These are phyloP conservation scores for Diaporthe capsici DNA, from an alignment of 2,329 filamentous ascomycete genomes.

Conservation along the genomic window DNA sequence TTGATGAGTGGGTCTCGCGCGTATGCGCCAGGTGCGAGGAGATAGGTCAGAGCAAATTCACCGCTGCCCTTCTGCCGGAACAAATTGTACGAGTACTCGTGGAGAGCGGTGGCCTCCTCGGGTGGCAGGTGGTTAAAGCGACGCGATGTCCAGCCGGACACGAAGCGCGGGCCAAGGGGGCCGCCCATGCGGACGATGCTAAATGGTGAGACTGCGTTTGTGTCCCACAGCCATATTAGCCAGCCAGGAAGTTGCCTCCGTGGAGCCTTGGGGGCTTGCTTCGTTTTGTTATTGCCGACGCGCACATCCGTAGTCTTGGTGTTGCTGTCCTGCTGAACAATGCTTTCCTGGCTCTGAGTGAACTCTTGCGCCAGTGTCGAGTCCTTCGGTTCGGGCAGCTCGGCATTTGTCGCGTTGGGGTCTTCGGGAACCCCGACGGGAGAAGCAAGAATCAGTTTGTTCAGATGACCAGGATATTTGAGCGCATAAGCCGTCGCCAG, in stretches of 20 bases:
- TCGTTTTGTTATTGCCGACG: conserved; percentile 52
- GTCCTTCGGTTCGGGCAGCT: conserved; percentile 81
- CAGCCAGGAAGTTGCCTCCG: conserved; percentile 81
- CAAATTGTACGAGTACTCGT: conserved; percentile 94
- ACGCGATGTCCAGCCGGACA: conserved; percentile 94
- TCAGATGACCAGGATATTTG: conserved; percentile 94
- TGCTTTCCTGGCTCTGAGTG: conserved; percentile 77
- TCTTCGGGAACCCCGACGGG: conserved; percentile 96
- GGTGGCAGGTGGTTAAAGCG: conserved; percentile 90
- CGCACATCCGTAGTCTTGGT: conserved; percentile 54
- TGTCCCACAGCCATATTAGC: conserved; percentile 95
- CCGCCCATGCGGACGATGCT: conserved; percentile 89
- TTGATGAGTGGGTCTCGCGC: conserved; percentile 90
- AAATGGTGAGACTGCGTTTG: conserved; percentile 91
- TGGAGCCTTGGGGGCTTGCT: conserved; percentile 52
- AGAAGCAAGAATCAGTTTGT: conserved; percentile 95
- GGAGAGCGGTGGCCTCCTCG: conserved; percentile 85
- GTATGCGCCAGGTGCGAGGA: conserved; percentile 93
- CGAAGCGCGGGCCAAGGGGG: conserved; percentile 89
- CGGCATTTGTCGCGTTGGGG: conserved; percentile 86
- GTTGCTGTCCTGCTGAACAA: conserved; percentile 55
- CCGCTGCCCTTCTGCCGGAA: conserved; percentile 94
- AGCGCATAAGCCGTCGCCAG: conserved; percentile 95
- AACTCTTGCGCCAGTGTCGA: conserved; percentile 85
- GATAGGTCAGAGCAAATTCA: conserved; percentile 92